These are phyloP conservation scores for Cydonia oblonga DNA, from an alignment of 331 rosid genomes.

Conservation along the genomic window DNA sequence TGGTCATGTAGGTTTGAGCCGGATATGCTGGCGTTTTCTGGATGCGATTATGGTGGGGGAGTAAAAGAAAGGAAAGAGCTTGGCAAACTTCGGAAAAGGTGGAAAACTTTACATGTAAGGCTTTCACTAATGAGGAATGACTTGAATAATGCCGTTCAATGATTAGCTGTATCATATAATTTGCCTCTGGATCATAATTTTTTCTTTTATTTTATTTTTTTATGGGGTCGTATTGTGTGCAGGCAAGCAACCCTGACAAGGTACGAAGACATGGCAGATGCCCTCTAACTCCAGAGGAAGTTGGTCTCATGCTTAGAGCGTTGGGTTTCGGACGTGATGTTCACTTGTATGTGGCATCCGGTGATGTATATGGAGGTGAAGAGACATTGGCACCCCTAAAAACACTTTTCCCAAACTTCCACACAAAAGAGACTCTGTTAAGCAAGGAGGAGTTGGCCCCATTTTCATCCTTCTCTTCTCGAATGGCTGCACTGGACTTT, in stretches of 20 bases:
- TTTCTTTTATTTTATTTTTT: background rate
- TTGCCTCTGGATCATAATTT: conserved; percentile 8
- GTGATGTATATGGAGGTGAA: conserved; percentile 78
- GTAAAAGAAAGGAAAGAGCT: conserved; percentile 63
- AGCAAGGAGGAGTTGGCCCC: conserved; percentile 58
- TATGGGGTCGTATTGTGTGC: conserved; percentile 14
- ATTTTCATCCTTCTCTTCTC: conserved; percentile 67
- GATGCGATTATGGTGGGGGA: conserved; percentile 93
- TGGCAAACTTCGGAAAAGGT: conserved; percentile 59
- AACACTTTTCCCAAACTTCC: conserved; percentile 64
- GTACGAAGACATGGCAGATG: conserved; percentile 77
- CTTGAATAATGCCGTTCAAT: background rate
- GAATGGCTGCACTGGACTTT: conserved; percentile 88
- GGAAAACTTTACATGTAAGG: conserved; percentile 83
- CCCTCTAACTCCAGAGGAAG: conserved; percentile 91
- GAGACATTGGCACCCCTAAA: conserved; percentile 63
- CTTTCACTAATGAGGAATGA: conserved; percentile 2
- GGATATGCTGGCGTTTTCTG: conserved; percentile 95
- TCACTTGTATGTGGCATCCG: conserved; percentile 83
- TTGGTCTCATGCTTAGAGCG: conserved; percentile 85
- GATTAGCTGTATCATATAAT: background rate
- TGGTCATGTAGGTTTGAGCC: conserved; percentile 60
- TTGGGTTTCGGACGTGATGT: conserved; percentile 59
- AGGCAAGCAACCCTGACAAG: conserved; percentile 72
- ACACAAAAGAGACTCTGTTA: conserved; percentile 71